Percentiles rank a stretch among this genome's conserved stretches.
Conservation (phyloP, 2,329 filamentous ascomycete species). For the Aspergillus novoparasiticus region DNA sequence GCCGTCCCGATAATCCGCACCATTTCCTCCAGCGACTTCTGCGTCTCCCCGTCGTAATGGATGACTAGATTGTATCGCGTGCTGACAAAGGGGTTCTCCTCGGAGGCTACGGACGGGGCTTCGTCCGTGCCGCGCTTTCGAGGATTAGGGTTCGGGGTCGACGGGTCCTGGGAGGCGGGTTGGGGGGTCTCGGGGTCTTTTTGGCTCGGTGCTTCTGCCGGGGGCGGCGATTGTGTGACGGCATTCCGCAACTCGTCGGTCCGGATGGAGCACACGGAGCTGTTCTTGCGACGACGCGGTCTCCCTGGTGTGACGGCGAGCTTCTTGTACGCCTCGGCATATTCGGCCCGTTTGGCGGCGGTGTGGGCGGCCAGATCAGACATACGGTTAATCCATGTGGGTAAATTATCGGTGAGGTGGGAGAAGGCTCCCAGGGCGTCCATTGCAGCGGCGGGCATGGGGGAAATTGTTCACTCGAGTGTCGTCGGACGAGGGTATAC, state of each 20-base stretch:
- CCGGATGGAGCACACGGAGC: constrained; percentile 46
- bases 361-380: constrained; percentile 46
- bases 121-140: constrained; percentile 41
- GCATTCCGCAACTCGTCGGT: constrained; percentile 27
- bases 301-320: constrained; percentile 33
- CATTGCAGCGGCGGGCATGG: constrained; percentile 29
- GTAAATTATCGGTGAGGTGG: constrained; percentile 47
- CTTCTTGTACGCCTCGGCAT: constrained; percentile 44
- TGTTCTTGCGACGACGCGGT: constrained; percentile 42
- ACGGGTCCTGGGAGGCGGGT: constrained; percentile 14
- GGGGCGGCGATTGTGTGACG: constrained; percentile 3
- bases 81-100: constrained; percentile 59
- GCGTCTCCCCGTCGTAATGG: constrained; percentile 89
- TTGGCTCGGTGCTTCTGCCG: constrained; percentile 5
- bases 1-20: constrained; percentile 80
- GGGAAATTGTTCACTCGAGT: background rate
- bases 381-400: constrained; percentile 47
- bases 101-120: constrained; percentile 34
- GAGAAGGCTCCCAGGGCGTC: constrained; percentile 50
- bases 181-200: constrained; percentile 2
- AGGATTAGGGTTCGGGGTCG: constrained; percentile 30
- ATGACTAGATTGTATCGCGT: constrained; percentile 78
- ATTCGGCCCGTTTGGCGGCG: constrained; percentile 45
- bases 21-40: constrained; percentile 78
- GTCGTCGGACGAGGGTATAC: background rate